phyloP scores from a whole-genome alignment of 495 filamentous ascomycete genomes.

The Podospora sp. region DNA sequence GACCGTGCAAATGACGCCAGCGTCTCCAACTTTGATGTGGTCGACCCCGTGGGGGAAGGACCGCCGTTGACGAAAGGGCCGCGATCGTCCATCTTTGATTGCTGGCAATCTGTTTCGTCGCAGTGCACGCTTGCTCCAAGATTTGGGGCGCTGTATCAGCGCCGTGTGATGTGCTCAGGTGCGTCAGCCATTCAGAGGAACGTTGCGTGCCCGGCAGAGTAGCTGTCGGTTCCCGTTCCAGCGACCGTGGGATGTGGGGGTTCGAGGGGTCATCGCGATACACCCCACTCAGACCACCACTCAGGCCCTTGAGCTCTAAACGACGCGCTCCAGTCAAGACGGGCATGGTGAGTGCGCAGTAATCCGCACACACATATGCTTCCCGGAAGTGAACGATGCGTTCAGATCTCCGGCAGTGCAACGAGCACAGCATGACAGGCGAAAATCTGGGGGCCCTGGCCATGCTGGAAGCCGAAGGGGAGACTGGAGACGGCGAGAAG shows the following conservation, averaged over 20 bases:
- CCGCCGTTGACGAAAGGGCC: background rate
- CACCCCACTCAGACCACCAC: slow-evolving; percentile 1
- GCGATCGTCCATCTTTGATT: background rate
- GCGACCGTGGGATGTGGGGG: background rate
- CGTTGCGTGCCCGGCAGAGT: background rate
- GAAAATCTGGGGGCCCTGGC: background rate
- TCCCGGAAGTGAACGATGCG: background rate
- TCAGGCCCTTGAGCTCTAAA: background rate
- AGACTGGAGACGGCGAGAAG: background rate
- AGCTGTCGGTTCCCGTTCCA: background rate
- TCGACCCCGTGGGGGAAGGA: background rate
- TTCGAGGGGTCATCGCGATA: background rate
- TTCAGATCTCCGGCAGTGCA: background rate
- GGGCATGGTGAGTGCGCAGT: background rate
- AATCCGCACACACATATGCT: background rate
- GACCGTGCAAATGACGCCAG: background rate
- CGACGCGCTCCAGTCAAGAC: background rate
- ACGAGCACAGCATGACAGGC: background rate
- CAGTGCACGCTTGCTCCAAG: background rate
- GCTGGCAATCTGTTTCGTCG: background rate
- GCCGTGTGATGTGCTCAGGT: slow-evolving; percentile 16
- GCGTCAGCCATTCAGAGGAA: slow-evolving; percentile 5
- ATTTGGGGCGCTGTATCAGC: background rate
- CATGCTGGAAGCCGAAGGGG: background rate
- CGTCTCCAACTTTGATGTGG: background rate